Conservation (phyloP, 2,329 filamentous ascomycete genomes). For the Thermomyces lanuginosus region DNA sequence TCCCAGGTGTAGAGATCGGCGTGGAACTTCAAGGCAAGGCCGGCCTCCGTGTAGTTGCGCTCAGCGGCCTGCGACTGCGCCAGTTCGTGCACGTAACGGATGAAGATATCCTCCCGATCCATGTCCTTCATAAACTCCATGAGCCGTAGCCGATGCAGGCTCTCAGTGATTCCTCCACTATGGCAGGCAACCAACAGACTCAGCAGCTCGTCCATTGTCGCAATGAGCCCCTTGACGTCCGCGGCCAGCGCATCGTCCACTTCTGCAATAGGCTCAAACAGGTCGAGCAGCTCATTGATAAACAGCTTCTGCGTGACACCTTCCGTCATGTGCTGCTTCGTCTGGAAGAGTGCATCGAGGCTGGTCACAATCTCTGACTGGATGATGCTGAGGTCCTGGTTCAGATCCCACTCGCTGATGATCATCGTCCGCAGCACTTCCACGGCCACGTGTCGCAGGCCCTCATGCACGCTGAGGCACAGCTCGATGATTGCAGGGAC, state of each 20-base stretch:
- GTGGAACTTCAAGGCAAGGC: conserved; percentile 73
- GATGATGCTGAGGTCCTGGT: conserved; percentile 76
- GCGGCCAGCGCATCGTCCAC: conserved; percentile 58
- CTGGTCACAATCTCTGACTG: conserved; percentile 96
- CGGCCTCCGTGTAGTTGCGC: conserved; percentile 71
- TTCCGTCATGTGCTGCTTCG: conserved; percentile 71
- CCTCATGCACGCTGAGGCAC: conserved; percentile 88
- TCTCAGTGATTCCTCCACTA: conserved; percentile 55
- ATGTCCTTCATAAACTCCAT: conserved; percentile 97
- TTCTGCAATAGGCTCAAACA: conserved; percentile 56
- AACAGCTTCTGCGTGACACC: conserved; percentile 86
- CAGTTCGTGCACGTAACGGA: conserved; percentile 87
- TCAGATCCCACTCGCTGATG: conserved; percentile 92
- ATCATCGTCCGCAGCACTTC: conserved; percentile 96
- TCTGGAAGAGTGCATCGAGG: conserved; percentile 76
- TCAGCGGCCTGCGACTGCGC: conserved; percentile 59
- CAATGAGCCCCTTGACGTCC: conserved; percentile 62
- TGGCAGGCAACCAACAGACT: conserved; percentile 84
- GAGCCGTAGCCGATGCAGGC: conserved; percentile 73
- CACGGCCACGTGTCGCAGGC: conserved; percentile 73
- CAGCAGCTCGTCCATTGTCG: conserved; percentile 74
- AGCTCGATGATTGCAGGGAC: conserved; percentile 85
- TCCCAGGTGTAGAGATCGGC: conserved; percentile 92
- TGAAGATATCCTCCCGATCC: conserved; percentile 93
- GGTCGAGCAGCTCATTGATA: conserved; percentile 63